Evolutionary conservation across 805 yeast species (phyloP), one percentile per base, ranked within the genome.

Genomic region (Pichia eremophila): DNA sequence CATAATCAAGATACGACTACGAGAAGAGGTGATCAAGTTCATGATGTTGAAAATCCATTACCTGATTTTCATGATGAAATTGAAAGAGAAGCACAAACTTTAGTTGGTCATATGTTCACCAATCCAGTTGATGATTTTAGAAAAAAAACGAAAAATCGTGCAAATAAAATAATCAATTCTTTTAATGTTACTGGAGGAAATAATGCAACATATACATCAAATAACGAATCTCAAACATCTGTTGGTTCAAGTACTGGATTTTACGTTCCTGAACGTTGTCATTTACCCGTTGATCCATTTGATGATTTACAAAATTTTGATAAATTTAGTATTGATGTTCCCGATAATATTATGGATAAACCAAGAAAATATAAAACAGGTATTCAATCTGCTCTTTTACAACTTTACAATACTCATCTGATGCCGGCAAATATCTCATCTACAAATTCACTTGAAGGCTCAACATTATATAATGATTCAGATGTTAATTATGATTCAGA

Each of bases 331-430:
- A 58, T 71, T 15, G 78, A 75, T 41, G 70, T 75, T 46, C 74
- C 79, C 2, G 75, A 82, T 0, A 78, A 83, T 8, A 15, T 48
- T 10, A 43, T 50, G 0, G 53, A 54, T 22, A 56, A 53, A 32
- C 85, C 84, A 0, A 69, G 73, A 39, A 75, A 75, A 46, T 90
- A 87, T 12, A 83, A 83, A 55, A 89, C 89, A 27, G 96, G 97
- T 63, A 91, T 89, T 17, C 71, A 89, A 29, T 85, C 95, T 0
- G 79, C 91, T 1, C 71, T 89, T 52, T 70, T 89, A 53, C 75
- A 80, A 51, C 69, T 89, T 43, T 88, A 89, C 59, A 83, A 79
- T 38, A 54, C 61, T 6, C 51, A 49, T 17, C 32, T 47, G 36
- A 8, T 43, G 69, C 72, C 57, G 73, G 60, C 43, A 15, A 19